Evolutionary conservation across 202 grass and related monocot genomes (phyloP).

Genomic region (Panicum hallii): DNA sequence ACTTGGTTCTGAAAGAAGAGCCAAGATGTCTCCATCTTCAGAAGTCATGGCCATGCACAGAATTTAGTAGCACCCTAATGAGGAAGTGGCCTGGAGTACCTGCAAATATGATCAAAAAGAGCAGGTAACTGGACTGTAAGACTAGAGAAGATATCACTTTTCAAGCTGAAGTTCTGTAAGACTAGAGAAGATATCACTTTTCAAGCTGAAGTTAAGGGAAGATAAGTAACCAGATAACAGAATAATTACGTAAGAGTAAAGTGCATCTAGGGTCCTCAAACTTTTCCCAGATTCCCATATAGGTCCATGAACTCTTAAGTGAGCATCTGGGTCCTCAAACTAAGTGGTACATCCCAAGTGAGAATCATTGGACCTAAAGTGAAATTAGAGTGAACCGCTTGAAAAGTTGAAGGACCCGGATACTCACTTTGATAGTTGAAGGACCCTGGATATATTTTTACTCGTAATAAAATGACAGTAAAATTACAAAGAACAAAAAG

Average conservation of each 20-base stretch:
- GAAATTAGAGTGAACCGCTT: too few species aligned
- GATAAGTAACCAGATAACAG: conserved; percentile 5
- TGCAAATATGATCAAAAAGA: conserved; percentile 37
- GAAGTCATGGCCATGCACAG: conserved; percentile 48
- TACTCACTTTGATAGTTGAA: too few species aligned
- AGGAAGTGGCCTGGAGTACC: conserved; percentile 25
- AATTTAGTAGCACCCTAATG: conserved; percentile 35
- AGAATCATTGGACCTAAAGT: too few species aligned
- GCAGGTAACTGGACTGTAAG: conserved; percentile 10
- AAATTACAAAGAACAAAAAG: background rate
- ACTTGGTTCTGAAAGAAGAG: conserved; percentile 53
- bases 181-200: background rate
- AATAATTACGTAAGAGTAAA: background rate
- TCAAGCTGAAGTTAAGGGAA: background rate
- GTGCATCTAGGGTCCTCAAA: too few species aligned
- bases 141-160: background rate
- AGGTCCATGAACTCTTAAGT: too few species aligned
- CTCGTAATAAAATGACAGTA: background rate
- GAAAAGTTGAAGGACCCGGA: too few species aligned
- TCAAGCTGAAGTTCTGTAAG: background rate
- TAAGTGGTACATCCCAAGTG: too few species aligned
- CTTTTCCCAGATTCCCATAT: too few species aligned
- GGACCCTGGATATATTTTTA: too few species aligned
- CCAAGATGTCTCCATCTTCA: conserved; percentile 56
- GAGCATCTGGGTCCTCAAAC: too few species aligned